phyloP scores from a whole-genome alignment of 495 filamentous ascomycete species.

The Elasticomyces elasticus region DNA sequence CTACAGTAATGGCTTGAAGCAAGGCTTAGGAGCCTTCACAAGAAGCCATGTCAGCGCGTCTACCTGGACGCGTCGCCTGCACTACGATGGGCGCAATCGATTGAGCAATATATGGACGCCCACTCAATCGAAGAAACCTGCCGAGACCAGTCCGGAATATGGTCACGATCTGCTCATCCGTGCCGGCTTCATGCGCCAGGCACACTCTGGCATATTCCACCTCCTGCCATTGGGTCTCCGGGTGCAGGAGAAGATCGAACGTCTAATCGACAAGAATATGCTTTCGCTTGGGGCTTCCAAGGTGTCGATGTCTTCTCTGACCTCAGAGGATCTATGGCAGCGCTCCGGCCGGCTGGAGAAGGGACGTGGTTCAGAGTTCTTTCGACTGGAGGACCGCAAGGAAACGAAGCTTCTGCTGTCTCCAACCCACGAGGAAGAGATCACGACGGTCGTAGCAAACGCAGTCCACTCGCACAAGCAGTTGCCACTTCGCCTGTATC shows the following conservation, averaged over 20 bases:
- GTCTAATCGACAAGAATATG: constrained; percentile 85
- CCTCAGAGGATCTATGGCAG: constrained; percentile 75
- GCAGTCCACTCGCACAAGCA: constrained; percentile 77
- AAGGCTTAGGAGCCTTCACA: neutral
- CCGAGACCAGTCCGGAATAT: constrained; percentile 41
- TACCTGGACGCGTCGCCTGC: neutral
- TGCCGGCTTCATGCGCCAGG: constrained; percentile 76
- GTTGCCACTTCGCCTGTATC: constrained; percentile 79
- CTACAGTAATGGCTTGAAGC: constrained; percentile 1
- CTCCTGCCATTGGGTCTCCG: constrained; percentile 80
- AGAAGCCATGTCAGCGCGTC: neutral
- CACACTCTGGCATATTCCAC: constrained; percentile 86
- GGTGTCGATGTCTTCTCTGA: constrained; percentile 77
- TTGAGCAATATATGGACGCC: constrained; percentile 70
- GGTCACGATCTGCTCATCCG: constrained; percentile 63
- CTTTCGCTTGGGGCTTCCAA: constrained; percentile 66
- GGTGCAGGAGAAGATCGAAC: constrained; percentile 81
- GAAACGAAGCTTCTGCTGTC: constrained; percentile 66
- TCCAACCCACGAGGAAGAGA: constrained; percentile 95
- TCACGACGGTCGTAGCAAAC: constrained; percentile 66
- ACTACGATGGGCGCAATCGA: constrained; percentile 47
- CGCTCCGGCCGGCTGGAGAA: constrained; percentile 51
- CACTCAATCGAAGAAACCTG: constrained; percentile 51
- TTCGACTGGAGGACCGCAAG: constrained; percentile 71
- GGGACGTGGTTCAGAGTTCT: constrained; percentile 51